phyloP scores from a whole-genome alignment of 441 rosid species.

The Pelargonium australe region DNA sequence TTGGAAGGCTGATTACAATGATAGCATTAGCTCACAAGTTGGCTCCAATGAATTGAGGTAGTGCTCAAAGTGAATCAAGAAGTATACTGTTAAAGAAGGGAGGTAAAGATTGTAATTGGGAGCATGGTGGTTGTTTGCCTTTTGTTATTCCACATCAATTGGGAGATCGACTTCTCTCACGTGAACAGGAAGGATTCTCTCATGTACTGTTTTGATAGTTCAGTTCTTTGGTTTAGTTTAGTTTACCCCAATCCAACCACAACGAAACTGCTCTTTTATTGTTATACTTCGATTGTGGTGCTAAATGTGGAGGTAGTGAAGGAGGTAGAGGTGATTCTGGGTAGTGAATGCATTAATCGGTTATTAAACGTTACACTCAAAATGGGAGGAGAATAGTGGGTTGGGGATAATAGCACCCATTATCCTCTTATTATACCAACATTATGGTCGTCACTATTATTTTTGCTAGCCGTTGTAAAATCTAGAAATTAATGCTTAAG shows the following conservation, averaged over 20 bases:
- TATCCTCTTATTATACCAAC: no score
- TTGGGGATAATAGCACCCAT: no score
- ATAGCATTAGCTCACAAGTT: not conserved
- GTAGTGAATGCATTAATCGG: not conserved
- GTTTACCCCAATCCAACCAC: not conserved
- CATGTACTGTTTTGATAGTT: not conserved
- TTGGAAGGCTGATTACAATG: not conserved
- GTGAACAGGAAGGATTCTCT: not conserved
- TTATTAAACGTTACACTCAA: not conserved
- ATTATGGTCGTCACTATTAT: no score
- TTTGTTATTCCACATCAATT: slow-evolving; percentile 1
- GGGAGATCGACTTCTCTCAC: not conserved
- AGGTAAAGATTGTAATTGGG: not conserved
- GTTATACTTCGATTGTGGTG: not conserved
- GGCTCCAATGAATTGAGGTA: slow-evolving; percentile 3
- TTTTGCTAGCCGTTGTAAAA: not conserved
- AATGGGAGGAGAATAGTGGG: no score
- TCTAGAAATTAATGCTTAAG: not conserved
- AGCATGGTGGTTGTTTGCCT: not conserved
- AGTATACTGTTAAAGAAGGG: not conserved
- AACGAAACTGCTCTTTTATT: not conserved
- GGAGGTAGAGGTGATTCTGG: not conserved
- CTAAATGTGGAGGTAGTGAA: not conserved
- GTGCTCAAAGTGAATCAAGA: slow-evolving; percentile 4
- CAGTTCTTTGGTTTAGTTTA: not conserved